Evolutionary conservation across 352 stramenopile genomes (phyloP), one percentile per base, ranked within the genome.

Genomic region (Pythium aristosporum): DNA sequence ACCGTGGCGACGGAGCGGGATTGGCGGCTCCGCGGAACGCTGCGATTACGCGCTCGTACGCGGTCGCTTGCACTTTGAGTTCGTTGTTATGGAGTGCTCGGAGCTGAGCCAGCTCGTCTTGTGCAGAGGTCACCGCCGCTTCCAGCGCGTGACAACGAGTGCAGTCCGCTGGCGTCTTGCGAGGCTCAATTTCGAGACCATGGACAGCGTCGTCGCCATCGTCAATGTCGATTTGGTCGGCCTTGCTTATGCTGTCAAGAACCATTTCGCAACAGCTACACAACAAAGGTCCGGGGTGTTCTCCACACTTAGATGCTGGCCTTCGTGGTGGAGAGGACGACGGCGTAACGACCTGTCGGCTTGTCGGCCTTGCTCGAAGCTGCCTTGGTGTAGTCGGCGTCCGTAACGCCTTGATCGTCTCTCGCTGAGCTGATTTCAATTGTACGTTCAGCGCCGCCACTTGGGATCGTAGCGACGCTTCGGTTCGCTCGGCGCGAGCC

Each of bases 31-130:
- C 20, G 10, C 58, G 58, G 39, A 57, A 52, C 7, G 47, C 46
- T 13, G 25, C 21, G 18, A 71, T 52, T 30, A 63, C 20, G 15
- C 57, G 67, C 30, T 69, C 60, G 47, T 57, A 67, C 7, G 67
- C 67, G 4, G 23, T 58, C 5, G 67, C 64, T 43, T 85, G 76
- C 2, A 75, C 69, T 28, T 77, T 61, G 3, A 85, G 53, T 12
- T 85, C 76, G n/a, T 28, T 53, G 1, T 47, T 55, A 36, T 85
- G 76, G 9, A 78, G 73, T 1, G 48, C 48, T 2, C 73, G 67
- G 6, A 79, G 28, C 21, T 68, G 69, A 30, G 42, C 34, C 3
- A 85, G 49, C 48, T 80, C 63, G 18, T 70, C 48, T 20, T 67
- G 63, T 11, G 70, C 59, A 37, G 68, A 49, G 0, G 41, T 47